phyloP scores from a whole-genome alignment of 2,329 filamentous ascomycete genomes.

The Xylariales sp. region DNA sequence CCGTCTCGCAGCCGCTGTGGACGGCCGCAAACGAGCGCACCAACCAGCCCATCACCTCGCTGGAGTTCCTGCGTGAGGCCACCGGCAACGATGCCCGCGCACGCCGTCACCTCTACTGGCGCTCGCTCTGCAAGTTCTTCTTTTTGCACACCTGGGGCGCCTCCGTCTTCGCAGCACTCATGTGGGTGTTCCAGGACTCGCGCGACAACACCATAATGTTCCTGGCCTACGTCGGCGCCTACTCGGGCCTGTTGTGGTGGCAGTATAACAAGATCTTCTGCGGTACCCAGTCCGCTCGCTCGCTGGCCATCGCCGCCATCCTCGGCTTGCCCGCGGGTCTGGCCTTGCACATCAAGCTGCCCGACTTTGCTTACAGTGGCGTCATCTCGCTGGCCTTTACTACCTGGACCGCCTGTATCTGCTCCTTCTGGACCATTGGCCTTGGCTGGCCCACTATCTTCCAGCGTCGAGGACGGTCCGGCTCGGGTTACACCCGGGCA shows the following conservation, averaged over 20 bases:
- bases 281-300: not conserved
- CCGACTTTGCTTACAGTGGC: not conserved
- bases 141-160: slow-evolving; percentile 4
- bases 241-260: slow-evolving; percentile 3
- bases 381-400: slow-evolving; percentile 1
- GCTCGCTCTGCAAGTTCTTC: slow-evolving; percentile 5
- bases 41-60: slow-evolving; percentile 3
- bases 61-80: slow-evolving; percentile 2
- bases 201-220: slow-evolving; percentile 1
- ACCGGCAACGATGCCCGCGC: not conserved
- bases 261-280: slow-evolving; percentile 6
- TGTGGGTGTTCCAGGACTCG: slow-evolving; percentile 1
- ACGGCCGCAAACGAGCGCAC: not conserved
- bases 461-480: no score
- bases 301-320: not conserved
- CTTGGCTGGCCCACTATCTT: not conserved
- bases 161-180: slow-evolving; percentile 1
- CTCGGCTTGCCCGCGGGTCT: not conserved
- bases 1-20: slow-evolving; percentile 3
- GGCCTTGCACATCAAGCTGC: not conserved
- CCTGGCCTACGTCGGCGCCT: not conserved
- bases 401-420: slow-evolving; percentile 1
- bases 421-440: not conserved
- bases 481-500: no score
- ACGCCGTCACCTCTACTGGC: slow-evolving; percentile 1